Percentiles rank a stretch among this genome's conserved stretches.
Evolutionary conservation across 1,284 basidiomycete genomes (phyloP).

Genomic region (Psilocybe mexicana): DNA sequence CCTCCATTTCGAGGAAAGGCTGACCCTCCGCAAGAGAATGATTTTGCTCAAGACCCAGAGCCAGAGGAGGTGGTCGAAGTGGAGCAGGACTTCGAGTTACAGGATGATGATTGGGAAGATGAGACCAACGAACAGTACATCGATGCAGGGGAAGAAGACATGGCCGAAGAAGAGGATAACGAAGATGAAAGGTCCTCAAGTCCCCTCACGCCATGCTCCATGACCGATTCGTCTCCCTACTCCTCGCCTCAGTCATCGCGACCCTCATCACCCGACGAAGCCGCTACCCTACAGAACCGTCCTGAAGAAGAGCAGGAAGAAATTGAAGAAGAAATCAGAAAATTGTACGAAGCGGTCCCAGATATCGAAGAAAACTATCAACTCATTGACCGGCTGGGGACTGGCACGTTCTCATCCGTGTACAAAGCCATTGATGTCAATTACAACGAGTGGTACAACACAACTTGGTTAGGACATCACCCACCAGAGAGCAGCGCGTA

Average conservation of each 20-base stretch:
- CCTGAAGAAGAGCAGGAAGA: constrained; percentile 71
- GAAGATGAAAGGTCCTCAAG: constrained; percentile 31
- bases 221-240: constrained; percentile 14
- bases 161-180: constrained; percentile 20
- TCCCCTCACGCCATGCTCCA: constrained; percentile 17
- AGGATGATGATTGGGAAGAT: not conserved
- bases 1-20: not conserved
- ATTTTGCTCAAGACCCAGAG: not conserved
- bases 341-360: constrained; percentile 63
- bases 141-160: constrained; percentile 27
- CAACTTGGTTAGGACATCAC: constrained; percentile 74
- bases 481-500: constrained; percentile 58
- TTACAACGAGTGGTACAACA: constrained; percentile 80
- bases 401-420: constrained; percentile 97
- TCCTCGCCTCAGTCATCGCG: constrained; percentile 26
- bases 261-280: constrained; percentile 50
- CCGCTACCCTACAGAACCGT: constrained; percentile 55
- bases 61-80: not conserved
- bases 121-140: constrained; percentile 10
- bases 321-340: constrained; percentile 75
- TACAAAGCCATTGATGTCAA: constrained; percentile 94
- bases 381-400: constrained; percentile 90
- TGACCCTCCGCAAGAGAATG: not conserved
- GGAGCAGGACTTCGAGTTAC: not conserved
- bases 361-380: constrained; percentile 71